Conservation (phyloP, 2,329 filamentous ascomycete species). For the Colletotrichum euphorbiae region DNA sequence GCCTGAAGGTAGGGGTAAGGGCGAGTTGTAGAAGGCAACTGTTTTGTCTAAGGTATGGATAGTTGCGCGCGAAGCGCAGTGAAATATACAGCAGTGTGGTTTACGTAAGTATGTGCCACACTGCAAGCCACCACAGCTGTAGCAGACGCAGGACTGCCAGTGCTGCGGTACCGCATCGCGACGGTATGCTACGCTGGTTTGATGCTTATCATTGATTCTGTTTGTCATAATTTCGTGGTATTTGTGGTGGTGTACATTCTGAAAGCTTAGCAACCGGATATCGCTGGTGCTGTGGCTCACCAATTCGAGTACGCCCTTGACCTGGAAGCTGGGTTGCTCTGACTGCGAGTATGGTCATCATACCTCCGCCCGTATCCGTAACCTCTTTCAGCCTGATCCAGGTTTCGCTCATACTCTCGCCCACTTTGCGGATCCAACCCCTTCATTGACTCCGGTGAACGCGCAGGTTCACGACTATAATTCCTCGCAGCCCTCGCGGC, state of each 20-base stretch:
- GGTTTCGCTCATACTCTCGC: constrained; percentile 6
- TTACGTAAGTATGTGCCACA: no score
- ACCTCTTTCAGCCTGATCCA: constrained; percentile 18
- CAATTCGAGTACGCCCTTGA: constrained; percentile 25
- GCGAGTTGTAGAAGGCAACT: no score
- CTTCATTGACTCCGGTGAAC: constrained; percentile 19
- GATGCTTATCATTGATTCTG: background rate
- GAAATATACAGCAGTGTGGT: no score
- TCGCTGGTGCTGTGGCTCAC: background rate
- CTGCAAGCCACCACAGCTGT: no score
- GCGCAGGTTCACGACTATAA: constrained; percentile 27
- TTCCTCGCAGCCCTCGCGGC: constrained; percentile 25
- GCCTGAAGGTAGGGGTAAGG: no score
- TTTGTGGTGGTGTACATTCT: background rate
- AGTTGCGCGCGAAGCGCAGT: no score
- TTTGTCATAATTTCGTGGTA: constrained; percentile 5
- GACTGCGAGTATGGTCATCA: constrained; percentile 29
- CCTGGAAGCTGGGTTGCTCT: constrained; percentile 27
- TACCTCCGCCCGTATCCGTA: constrained; percentile 26
- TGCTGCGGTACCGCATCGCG: no score
- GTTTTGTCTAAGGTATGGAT: no score
- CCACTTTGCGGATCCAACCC: background rate
- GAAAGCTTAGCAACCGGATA: background rate
- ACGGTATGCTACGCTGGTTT: constrained; percentile 3
- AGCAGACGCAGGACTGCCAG: no score